Percentiles rank a stretch among this genome's conserved stretches.
Conservation (phyloP, 2,329 filamentous ascomycete species). For the Calonectria crousiana region DNA sequence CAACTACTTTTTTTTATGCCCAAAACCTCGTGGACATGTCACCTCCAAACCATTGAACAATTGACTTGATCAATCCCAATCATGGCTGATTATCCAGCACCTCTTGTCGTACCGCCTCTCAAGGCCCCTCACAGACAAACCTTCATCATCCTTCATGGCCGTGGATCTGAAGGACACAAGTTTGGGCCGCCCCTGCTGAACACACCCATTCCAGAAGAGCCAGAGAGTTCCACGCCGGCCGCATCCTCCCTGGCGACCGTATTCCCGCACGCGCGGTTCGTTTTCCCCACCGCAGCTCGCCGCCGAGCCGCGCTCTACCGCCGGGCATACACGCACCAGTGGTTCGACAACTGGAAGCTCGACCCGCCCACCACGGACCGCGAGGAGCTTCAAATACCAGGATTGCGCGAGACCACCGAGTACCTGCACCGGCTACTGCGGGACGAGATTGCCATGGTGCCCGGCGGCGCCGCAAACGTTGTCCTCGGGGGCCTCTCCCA, state of each 20-base stretch:
- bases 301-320: constrained; percentile 1
- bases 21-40: too few relatives aligned
- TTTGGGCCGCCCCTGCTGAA: neutral
- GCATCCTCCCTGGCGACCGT: neutral
- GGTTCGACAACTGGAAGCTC: constrained; percentile 3
- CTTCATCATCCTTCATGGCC: neutral
- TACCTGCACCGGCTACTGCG: neutral
- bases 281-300: neutral
- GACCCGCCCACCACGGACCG: neutral
- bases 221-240: neutral
- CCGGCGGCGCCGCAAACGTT: neutral
- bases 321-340: neutral
- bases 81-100: neutral
- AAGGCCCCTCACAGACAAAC: neutral
- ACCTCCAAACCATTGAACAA: neutral
- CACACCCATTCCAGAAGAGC: neutral
- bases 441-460: neutral
- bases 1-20: too few relatives aligned
- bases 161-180: neutral
- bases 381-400: neutral
- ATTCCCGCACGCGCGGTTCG: neutral
- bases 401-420: neutral
- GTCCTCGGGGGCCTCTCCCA: neutral
- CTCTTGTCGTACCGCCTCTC: neutral
- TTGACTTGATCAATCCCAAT: neutral